Conservation (phyloP, 306 rosid species). For the Luffa aegyptiaca region DNA sequence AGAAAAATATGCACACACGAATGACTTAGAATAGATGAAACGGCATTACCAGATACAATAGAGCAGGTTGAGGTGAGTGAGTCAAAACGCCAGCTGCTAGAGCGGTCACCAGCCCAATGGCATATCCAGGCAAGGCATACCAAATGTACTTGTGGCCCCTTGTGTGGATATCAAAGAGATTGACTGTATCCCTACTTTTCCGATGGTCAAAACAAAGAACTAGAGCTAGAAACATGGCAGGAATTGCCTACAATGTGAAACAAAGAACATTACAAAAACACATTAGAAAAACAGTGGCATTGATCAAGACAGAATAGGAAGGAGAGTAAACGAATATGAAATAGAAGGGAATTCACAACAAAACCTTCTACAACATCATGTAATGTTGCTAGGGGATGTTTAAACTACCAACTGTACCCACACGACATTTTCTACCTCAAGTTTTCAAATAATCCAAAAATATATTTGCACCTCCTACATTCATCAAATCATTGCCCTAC, state of each 20-base stretch:
- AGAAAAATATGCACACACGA: background rate
- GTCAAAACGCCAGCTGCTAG: slow-evolving; percentile 91
- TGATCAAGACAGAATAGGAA: background rate
- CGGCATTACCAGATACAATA: slow-evolving; percentile 74
- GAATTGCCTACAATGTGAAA: slow-evolving; percentile 63
- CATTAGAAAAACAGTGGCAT: background rate
- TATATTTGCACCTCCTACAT: background rate
- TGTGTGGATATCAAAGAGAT: slow-evolving; percentile 55
- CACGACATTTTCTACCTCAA: background rate
- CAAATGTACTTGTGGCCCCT: slow-evolving; percentile 96
- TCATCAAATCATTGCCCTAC: background rate
- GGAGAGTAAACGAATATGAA: background rate
- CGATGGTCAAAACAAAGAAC: slow-evolving; percentile 90
- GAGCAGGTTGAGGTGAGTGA: slow-evolving; percentile 93
- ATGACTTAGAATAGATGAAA: background rate
- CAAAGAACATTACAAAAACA: background rate
- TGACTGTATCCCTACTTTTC: slow-evolving; percentile 59
- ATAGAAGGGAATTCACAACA: background rate
- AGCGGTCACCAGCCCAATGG: slow-evolving; percentile 79
- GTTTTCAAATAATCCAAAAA: background rate
- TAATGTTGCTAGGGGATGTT: background rate
- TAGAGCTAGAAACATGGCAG: slow-evolving; percentile 89
- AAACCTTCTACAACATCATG: background rate
- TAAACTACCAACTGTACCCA: background rate
- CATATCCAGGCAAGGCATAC: slow-evolving; percentile 97